Conservation (phyloP, 2,329 filamentous ascomycete genomes). For the Epichloe coenophiala region DNA sequence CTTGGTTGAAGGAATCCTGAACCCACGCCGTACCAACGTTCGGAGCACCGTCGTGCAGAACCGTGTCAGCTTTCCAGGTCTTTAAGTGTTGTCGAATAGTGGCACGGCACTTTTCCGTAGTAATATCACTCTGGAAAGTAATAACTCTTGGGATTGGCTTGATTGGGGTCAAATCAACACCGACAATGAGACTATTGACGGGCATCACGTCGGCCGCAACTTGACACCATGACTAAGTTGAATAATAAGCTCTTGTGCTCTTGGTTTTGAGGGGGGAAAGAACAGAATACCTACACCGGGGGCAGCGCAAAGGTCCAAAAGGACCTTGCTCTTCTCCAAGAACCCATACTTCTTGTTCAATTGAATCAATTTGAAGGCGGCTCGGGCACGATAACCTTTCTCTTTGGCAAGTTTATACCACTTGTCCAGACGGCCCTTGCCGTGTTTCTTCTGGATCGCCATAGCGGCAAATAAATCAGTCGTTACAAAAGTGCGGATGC, state of each 20-base stretch:
- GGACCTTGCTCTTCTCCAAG: slow-evolving; percentile 88
- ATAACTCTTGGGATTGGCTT: slow-evolving; percentile 91
- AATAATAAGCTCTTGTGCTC: not conserved
- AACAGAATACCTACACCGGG: slow-evolving; percentile 54
- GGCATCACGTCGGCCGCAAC: slow-evolving; percentile 95
- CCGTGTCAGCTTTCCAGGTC: slow-evolving; percentile 90
- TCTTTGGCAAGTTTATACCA: slow-evolving; percentile 99
- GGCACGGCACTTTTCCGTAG: slow-evolving; percentile 85
- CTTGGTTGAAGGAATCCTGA: slow-evolving; percentile 96
- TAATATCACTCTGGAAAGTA: slow-evolving; percentile 95
- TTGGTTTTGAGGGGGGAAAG: not conserved
- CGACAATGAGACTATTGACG: slow-evolving; percentile 74
- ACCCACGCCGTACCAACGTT: slow-evolving; percentile 98
- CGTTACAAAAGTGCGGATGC: not conserved
- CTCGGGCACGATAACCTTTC: slow-evolving; percentile 90
- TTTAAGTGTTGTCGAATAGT: slow-evolving; percentile 85
- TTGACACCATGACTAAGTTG: slow-evolving; percentile 76
- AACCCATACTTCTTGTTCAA: slow-evolving; percentile 99
- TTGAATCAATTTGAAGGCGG: slow-evolving; percentile 95
- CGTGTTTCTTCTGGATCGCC: slow-evolving; percentile 98
- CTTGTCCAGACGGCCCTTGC: slow-evolving; percentile 95
- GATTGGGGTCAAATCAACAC: slow-evolving; percentile 88
- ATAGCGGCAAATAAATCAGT: slow-evolving; percentile 32
- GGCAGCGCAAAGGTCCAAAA: slow-evolving; percentile 93
- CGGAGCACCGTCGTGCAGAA: slow-evolving; percentile 91